Percentiles rank a stretch among this genome's conserved stretches.
Conservation (phyloP, 2,329 filamentous ascomycete genomes). For the Fusarium euwallaceae region DNA sequence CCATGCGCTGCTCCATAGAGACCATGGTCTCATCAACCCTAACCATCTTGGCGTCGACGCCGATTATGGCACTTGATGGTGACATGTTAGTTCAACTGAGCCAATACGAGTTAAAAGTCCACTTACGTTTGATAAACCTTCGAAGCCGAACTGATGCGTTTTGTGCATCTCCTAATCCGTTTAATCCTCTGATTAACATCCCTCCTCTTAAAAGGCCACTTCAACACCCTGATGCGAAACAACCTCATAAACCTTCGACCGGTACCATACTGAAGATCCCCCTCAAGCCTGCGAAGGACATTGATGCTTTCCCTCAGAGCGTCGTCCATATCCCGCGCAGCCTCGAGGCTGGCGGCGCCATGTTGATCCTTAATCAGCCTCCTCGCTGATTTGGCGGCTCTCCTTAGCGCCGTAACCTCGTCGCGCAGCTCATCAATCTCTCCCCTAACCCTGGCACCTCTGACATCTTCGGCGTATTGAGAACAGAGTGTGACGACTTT, state of each 20-base stretch:
- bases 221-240: slow-evolving; percentile 52
- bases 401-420: slow-evolving; percentile 46
- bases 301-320: slow-evolving; percentile 1
- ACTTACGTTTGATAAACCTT: slow-evolving; percentile 52
- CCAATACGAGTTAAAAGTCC: no score
- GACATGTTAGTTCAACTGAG: background rate
- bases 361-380: slow-evolving; percentile 45
- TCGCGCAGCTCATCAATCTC: slow-evolving; percentile 51
- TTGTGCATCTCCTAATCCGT: slow-evolving; percentile 45
- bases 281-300: background rate
- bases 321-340: background rate
- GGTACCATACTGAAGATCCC: slow-evolving; percentile 10
- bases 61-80: background rate
- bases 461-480: slow-evolving; percentile 52
- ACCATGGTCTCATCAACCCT: background rate
- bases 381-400: slow-evolving; percentile 43
- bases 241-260: slow-evolving; percentile 48
- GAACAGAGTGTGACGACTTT: slow-evolving; percentile 52
- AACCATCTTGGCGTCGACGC: background rate
- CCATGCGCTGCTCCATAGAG: background rate
- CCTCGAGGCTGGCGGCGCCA: background rate
- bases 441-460: slow-evolving; percentile 47
- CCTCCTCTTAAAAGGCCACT: slow-evolving; percentile 50
- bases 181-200: slow-evolving; percentile 40
- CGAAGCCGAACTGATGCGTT: slow-evolving; percentile 48